A percentile compares a stretch with the other conserved stretches of the same genome.
phyloP scores from a whole-genome alignment of 345 rosid genomes.

The Bruguiera parviflora region DNA sequence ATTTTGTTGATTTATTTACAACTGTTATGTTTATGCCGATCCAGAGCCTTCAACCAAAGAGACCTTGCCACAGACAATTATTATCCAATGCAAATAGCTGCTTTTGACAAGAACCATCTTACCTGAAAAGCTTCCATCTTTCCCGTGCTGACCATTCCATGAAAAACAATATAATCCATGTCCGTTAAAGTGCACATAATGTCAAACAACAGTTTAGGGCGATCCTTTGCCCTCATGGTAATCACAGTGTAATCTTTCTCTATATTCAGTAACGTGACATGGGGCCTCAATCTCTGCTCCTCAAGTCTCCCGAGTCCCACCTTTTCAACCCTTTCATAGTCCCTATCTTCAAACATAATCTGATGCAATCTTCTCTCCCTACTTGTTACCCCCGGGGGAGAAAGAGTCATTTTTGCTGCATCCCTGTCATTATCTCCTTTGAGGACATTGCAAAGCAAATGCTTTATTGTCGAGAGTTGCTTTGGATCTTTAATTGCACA shows the following conservation, averaged over 20 bases:
- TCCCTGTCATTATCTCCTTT: slow-evolving; percentile 54
- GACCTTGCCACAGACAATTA: not conserved
- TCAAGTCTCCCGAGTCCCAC: slow-evolving; percentile 31
- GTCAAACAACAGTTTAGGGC: slow-evolving; percentile 82
- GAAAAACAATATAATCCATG: slow-evolving; percentile 90
- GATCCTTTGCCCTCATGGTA: slow-evolving; percentile 77
- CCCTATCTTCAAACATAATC: slow-evolving; percentile 90
- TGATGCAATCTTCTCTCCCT: slow-evolving; percentile 88
- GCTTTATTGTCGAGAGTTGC: slow-evolving; percentile 57
- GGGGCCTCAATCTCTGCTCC: slow-evolving; percentile 51
- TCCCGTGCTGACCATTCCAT: slow-evolving; percentile 76
- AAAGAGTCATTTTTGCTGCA: slow-evolving; percentile 54
- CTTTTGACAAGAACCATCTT: slow-evolving; percentile 17
- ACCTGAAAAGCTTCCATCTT: slow-evolving; percentile 83
- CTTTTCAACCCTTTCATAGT: slow-evolving; percentile 62
- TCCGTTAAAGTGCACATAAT: slow-evolving; percentile 87
- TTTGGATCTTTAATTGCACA: slow-evolving; percentile 58
- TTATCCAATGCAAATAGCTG: not conserved
- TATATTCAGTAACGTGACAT: slow-evolving; percentile 60
- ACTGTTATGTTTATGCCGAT: not conserved
- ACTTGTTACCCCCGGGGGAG: slow-evolving; percentile 55
- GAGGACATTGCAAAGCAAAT: slow-evolving; percentile 65
- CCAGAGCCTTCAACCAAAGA: not conserved
- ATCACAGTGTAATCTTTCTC: slow-evolving; percentile 79
- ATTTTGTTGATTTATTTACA: not conserved